Conservation (phyloP, 108 stramenopile species). For the Phaeodactylum tricornutum region DNA sequence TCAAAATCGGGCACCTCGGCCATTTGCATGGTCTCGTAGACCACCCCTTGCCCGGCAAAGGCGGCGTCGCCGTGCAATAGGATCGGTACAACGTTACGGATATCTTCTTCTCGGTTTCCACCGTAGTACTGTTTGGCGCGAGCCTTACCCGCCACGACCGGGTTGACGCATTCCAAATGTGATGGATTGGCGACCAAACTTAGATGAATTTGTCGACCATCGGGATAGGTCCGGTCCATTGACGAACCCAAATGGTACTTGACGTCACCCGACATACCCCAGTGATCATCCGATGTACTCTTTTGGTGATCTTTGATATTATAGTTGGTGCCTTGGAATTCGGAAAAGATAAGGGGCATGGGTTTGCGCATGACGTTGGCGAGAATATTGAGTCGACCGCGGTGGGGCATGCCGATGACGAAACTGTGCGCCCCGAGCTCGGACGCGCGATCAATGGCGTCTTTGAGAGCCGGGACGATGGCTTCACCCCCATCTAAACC, state of each 20-base stretch:
- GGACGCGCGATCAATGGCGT: conserved; percentile 91
- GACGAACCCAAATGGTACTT: conserved; percentile 99
- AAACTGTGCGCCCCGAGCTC: conserved; percentile 93
- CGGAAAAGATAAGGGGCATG: conserved; percentile 95
- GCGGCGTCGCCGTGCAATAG: conserved; percentile 99
- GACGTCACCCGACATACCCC: conserved; percentile 92
- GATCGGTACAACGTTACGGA: conserved; percentile 84
- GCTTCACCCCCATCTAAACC: conserved; percentile 97
- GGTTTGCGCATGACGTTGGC: conserved; percentile 99
- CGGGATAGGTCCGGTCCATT: conserved; percentile 97
- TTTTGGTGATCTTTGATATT: conserved; percentile 69
- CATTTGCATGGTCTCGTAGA: conserved; percentile 98
- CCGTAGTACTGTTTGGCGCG: conserved; percentile 98
- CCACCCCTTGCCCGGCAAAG: conserved; percentile 97
- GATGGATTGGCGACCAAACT: conserved; percentile 97
- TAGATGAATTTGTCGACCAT: conserved; percentile 89
- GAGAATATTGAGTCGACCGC: conserved; percentile 94
- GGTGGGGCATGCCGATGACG: conserved; percentile 99
- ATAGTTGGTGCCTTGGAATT: conserved; percentile 96
- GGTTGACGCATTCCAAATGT: conserved; percentile 97
- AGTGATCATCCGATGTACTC: conserved; percentile 67
- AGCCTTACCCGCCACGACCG: conserved; percentile 92
- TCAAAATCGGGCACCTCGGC: conserved; percentile 83
- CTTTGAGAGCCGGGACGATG: conserved; percentile 92
- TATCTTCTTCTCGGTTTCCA: conserved; percentile 78